Percentiles rank a stretch among this genome's conserved stretches.
These are phyloP conservation scores for Sporothrix mexicana DNA, from an alignment of 2,329 filamentous ascomycete species.

Conservation along the genomic window DNA sequence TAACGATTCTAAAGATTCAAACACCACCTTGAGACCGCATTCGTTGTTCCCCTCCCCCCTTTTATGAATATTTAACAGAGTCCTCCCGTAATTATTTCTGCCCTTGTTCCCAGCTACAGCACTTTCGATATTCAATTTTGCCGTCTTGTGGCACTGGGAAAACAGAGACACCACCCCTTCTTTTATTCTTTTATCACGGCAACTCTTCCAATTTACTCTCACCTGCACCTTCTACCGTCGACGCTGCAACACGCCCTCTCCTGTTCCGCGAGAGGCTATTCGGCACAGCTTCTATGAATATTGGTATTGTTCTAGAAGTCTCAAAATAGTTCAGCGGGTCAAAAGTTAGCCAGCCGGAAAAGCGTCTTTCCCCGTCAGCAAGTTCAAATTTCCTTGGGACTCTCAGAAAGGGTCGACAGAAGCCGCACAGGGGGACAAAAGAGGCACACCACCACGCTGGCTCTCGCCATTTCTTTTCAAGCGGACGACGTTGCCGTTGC, in stretches of 20 bases:
- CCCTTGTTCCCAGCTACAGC: neutral
- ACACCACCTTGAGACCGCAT: neutral
- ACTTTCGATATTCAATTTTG: conserved; percentile 20
- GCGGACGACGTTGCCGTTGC: conserved; percentile 34
- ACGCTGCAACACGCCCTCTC: neutral
- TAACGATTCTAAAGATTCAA: conserved; percentile 2
- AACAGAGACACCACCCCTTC: neutral
- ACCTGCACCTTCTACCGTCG: neutral
- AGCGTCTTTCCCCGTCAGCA: neutral
- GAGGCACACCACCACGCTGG: conserved; percentile 34
- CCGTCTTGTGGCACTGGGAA: neutral
- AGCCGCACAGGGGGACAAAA: neutral
- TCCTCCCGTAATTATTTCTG: neutral
- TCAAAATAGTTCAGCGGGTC: conserved; percentile 10
- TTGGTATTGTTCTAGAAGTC: conserved; percentile 7
- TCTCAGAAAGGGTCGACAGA: neutral
- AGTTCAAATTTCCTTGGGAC: neutral
- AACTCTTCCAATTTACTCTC: neutral
- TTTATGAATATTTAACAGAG: conserved; percentile 15
- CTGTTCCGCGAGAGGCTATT: neutral
- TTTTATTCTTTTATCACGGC: neutral
- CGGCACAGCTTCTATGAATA: conserved; percentile 13
- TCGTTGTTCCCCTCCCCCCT: neutral
- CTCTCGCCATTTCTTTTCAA: conserved; percentile 34
- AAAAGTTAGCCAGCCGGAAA: neutral